Conservation (phyloP, 768 basidiomycete species). For the Podaxis pistillaris region DNA sequence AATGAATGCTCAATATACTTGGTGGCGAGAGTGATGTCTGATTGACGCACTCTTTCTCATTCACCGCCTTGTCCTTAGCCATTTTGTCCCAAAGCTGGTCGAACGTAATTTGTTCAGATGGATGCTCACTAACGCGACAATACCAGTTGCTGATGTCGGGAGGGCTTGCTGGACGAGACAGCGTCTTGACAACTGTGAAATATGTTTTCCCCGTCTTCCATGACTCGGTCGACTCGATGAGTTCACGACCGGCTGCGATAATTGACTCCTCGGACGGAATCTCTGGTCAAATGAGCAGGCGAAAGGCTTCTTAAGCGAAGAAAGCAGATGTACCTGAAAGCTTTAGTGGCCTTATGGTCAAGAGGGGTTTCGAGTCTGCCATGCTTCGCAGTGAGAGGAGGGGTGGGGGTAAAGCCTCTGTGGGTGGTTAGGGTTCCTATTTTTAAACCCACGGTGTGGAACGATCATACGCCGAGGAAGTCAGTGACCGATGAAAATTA, state of each 20-base stretch:
- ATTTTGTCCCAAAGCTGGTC: constrained; percentile 72
- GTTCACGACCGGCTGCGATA: constrained; percentile 47
- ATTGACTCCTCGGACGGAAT: constrained; percentile 61
- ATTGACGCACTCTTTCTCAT: constrained; percentile 62
- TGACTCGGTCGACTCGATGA: constrained; percentile 52
- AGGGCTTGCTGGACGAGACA: constrained; percentile 46
- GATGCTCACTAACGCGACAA: constrained; percentile 65
- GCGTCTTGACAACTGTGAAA: constrained; percentile 56
- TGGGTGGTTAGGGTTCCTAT: background rate
- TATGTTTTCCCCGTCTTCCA: constrained; percentile 74
- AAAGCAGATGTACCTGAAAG: constrained; percentile 23
- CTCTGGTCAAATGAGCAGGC: constrained; percentile 34
- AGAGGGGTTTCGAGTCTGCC: constrained; percentile 20
- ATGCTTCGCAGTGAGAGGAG: constrained; percentile 3
- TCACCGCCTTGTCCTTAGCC: constrained; percentile 60
- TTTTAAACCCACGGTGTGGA: constrained; percentile 2
- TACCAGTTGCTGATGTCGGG: constrained; percentile 66
- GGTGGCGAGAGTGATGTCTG: background rate
- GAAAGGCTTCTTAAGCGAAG: background rate
- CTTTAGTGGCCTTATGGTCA: constrained; percentile 27
- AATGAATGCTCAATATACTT: background rate
- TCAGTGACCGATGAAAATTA: background rate
- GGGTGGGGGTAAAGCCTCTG: too few relatives aligned
- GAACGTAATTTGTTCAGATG: constrained; percentile 64
- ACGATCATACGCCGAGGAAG: background rate